Evolutionary conservation across 2,329 filamentous ascomycete genomes (phyloP).

Genomic region (Clonostachys chloroleuca): DNA sequence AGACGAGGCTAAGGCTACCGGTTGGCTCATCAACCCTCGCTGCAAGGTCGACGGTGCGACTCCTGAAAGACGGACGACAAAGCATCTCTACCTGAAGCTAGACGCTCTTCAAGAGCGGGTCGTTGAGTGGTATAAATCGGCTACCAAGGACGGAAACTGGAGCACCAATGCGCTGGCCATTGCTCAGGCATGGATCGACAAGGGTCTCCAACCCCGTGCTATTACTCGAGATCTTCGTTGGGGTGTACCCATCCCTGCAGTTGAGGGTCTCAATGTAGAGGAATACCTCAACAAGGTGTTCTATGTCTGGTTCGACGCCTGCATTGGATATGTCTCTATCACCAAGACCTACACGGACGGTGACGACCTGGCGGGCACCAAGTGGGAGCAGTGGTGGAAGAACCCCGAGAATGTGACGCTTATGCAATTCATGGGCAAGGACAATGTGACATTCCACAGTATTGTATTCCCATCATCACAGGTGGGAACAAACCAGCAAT

Average conservation of each 20-base stretch:
- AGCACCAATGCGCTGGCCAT: constrained; percentile 71
- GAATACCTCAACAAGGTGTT: constrained; percentile 66
- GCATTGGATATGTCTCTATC: constrained; percentile 93
- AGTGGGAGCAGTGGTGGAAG: constrained; percentile 95
- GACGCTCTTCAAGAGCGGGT: constrained; percentile 78
- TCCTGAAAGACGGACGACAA: constrained; percentile 76
- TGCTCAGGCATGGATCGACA: constrained; percentile 75
- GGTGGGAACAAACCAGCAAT: constrained; percentile 77
- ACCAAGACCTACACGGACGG: constrained; percentile 78
- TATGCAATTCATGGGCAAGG: constrained; percentile 93
- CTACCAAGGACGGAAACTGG: constrained; percentile 73
- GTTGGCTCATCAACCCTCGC: constrained; percentile 70
- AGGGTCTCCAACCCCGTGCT: constrained; percentile 79
- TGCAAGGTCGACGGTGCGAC: constrained; percentile 88
- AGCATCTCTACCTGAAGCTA: constrained; percentile 84
- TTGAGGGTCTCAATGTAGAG: constrained; percentile 45
- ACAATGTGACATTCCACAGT: constrained; percentile 62
- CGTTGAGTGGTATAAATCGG: constrained; percentile 70
- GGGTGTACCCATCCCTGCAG: constrained; percentile 60
- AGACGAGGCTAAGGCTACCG: constrained; percentile 25
- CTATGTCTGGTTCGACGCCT: constrained; percentile 92
- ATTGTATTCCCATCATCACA: constrained; percentile 89
- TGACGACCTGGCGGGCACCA: constrained; percentile 38
- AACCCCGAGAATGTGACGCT: constrained; percentile 83
- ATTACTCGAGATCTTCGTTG: constrained; percentile 93